Conservation (phyloP, 1,284 basidiomycete species). For the Melampsora larici-populina region DNA sequence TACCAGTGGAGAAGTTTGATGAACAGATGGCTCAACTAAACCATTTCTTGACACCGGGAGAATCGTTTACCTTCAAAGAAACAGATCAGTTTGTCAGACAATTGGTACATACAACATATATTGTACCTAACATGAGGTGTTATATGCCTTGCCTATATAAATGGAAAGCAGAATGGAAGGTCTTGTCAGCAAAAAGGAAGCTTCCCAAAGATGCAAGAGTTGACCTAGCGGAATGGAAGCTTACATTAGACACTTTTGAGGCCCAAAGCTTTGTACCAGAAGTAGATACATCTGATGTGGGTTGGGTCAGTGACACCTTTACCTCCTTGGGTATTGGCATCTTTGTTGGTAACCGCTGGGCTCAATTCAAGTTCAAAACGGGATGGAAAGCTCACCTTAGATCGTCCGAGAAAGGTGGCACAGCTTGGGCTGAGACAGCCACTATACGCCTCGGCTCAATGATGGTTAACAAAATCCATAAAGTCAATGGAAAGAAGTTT, state of each 20-base stretch:
- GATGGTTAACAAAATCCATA: constrained; percentile 6
- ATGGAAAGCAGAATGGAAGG: neutral
- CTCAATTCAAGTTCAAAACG: too few species aligned
- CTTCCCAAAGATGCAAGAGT: neutral
- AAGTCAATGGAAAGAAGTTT: neutral
- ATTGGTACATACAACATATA: neutral
- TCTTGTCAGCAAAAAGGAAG: neutral
- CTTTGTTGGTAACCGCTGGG: neutral
- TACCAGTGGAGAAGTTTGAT: neutral
- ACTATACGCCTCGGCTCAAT: neutral
- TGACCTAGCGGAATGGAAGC: neutral
- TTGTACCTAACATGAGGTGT: too few species aligned
- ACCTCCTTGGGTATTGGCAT: constrained; percentile 1
- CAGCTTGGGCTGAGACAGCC: constrained; percentile 4
- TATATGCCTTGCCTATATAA: too few species aligned
- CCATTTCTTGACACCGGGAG: neutral
- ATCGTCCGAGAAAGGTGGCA: too few species aligned
- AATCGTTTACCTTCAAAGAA: neutral
- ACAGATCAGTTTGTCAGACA: neutral
- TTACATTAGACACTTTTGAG: neutral
- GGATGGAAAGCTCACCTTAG: neutral
- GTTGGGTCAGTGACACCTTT: constrained; percentile 1
- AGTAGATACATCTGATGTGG: neutral
- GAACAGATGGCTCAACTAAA: neutral
- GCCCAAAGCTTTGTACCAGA: neutral